Conservation (phyloP, 805 yeast genomes). For the Yarrowia sp. region DNA sequence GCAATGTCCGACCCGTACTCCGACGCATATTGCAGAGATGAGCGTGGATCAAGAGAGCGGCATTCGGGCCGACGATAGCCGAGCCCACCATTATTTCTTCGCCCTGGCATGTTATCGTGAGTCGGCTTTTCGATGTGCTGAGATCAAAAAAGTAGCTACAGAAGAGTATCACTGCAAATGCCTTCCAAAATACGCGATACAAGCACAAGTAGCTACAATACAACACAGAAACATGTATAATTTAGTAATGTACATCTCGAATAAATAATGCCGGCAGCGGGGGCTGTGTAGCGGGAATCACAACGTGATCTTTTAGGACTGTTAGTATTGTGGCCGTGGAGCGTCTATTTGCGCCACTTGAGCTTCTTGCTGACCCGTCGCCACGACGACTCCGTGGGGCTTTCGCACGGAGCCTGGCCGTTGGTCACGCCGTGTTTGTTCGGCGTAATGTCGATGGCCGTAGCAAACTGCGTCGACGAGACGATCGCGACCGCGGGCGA, state of each 20-base stretch:
- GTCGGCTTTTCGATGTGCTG: too few species aligned
- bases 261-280: too few species aligned
- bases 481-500: neutral
- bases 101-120: too few species aligned
- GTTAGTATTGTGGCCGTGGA: neutral
- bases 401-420: conserved; percentile 15
- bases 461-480: neutral
- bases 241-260: conserved; percentile 22
- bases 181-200: too few species aligned
- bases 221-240: too few species aligned
- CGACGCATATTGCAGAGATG: neutral
- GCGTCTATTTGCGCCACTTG: neutral
- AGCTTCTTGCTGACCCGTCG: conserved; percentile 18
- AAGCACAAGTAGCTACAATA: too few species aligned
- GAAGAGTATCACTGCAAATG: too few species aligned
- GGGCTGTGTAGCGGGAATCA: neutral
- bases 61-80: neutral
- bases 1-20: neutral
- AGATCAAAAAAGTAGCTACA: too few species aligned
- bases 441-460: conserved; percentile 12
- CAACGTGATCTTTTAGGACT: neutral
- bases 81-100: too few species aligned
- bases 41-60: neutral
- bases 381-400: conserved; percentile 19
- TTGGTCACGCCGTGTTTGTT: conserved; percentile 10